Base-by-base conservation (phyloP, 257 asterid genomes). In the Solanum paucissectum region DNA sequence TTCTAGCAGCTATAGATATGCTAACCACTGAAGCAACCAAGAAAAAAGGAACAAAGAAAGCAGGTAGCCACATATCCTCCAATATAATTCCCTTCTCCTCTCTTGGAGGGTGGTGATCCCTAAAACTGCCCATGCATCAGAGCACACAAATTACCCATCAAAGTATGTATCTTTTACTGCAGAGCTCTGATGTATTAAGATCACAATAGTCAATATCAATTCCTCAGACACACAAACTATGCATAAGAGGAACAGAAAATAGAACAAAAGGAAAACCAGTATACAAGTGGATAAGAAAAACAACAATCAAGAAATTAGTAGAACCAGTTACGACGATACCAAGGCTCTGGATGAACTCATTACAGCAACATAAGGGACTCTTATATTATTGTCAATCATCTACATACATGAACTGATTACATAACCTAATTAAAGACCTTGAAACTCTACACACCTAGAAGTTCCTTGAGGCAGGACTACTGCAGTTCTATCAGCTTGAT, bases 381-480 rank as follows among this genome's bases (percentile, higher is more conserved):
- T 89, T 89, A 86, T 74, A 88, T 90, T 86, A 92, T 88, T 74
- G 87, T 92, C 92, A 92, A 90, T 83, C 75, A 87, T 84, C 83
- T 89, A 90, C 92, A 89, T 95, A 95, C 98, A 94, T 68, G 86
- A 93, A 88, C 90, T 88, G 87, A 83, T 89, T 87, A 89, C 91
- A 90, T 87, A 86, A 93, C 95, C 98, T 94, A 94, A 90, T 91
- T 90, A 92, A 96, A 94, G 96, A 92, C 94, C 94, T 94, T 94
- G 93, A 91, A 87, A 89, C 94, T 92, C 93, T 90, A 96, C 99
- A 94, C 95, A 96, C 99, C 99, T 96, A 96, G 98, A 92, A 90
- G 96, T 94, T 94, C 98, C 99, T 93, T 94, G 98, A 88, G 98
- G 98, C 92, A 96, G 93, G 87, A 97, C 92, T 86, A 94, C 88